phyloP scores from a whole-genome alignment of 768 basidiomycete genomes.

The Lenzites betulinus region DNA sequence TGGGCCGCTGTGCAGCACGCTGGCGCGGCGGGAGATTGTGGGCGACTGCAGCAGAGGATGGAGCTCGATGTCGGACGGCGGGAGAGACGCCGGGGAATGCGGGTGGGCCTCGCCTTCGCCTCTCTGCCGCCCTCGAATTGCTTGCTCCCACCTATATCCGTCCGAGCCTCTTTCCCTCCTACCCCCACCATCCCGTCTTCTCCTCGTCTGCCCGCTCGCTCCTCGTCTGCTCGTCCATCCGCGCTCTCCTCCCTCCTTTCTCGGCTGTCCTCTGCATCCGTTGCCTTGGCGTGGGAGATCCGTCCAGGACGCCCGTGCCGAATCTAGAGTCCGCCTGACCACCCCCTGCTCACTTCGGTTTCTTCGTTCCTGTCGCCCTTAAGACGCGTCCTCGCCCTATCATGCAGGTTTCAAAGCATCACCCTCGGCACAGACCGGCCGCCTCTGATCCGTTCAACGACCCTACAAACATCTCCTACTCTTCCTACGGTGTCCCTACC shows the following conservation, averaged over 20 bases:
- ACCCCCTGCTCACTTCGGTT: constrained; percentile 1
- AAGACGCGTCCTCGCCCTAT: constrained; percentile 14
- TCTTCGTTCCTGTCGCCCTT: constrained; percentile 17
- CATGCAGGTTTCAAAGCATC: constrained; percentile 33
- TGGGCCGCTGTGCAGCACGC: too few relatives aligned
- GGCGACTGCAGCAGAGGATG: too few relatives aligned
- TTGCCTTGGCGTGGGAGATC: constrained; percentile 30
- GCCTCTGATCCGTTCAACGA: constrained; percentile 34
- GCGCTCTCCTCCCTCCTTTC: background rate
- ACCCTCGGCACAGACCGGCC: constrained; percentile 29
- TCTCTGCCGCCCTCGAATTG: background rate
- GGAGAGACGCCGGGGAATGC: too few relatives aligned
- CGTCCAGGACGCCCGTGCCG: constrained; percentile 11
- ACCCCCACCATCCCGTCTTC: constrained; percentile 3
- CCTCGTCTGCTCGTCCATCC: background rate
- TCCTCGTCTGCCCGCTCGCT: background rate
- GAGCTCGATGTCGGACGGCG: too few relatives aligned
- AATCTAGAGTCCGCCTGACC: constrained; percentile 20
- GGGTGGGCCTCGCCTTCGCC: constrained; percentile 6
- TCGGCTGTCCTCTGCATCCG: background rate
- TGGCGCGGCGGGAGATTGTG: too few relatives aligned
- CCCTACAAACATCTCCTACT: constrained; percentile 32
- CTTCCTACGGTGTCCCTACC: constrained; percentile 34
- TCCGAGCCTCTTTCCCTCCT: constrained; percentile 3
- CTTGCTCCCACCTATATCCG: background rate